These are phyloP conservation scores for Kazachstania africana DNA, from an alignment of 805 yeast genomes.

Conservation along the genomic window DNA sequence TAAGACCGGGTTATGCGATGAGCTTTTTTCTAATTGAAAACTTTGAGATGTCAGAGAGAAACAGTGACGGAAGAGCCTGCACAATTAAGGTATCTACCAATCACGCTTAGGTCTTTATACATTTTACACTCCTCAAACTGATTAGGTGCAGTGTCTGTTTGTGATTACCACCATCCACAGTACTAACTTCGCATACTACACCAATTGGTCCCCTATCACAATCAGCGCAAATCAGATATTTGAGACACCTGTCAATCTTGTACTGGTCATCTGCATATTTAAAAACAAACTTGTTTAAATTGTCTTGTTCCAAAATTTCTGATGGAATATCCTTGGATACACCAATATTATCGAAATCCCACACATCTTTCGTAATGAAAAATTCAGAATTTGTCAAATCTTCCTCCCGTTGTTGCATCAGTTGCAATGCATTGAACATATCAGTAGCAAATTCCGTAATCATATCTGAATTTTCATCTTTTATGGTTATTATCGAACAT, in stretches of 20 bases:
- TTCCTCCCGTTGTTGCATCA: slow-evolving; percentile 8
- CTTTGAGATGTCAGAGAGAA: no score
- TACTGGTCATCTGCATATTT: slow-evolving; percentile 12
- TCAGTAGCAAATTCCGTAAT: slow-evolving; percentile 7
- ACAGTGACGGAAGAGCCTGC: no score
- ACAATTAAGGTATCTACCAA: no score
- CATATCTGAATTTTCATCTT: slow-evolving; percentile 3
- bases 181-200: slow-evolving; percentile 41
- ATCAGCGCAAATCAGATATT: slow-evolving; percentile 58
- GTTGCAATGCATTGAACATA: slow-evolving; percentile 9
- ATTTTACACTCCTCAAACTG: no score
- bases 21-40: no score
- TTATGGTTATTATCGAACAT: slow-evolving; percentile 10
- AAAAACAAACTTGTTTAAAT: slow-evolving; percentile 15
- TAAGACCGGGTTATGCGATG: no score
- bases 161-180: no score
- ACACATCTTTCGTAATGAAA: slow-evolving; percentile 42
- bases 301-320: slow-evolving; percentile 1
- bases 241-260: slow-evolving; percentile 29
- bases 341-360: slow-evolving; percentile 75
- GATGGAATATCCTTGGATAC: slow-evolving; percentile 39
- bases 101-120: no score
- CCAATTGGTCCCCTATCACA: slow-evolving; percentile 76
- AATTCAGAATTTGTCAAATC: slow-evolving; percentile 19
- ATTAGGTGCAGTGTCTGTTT: no score